Base-by-base conservation (phyloP, 306 rosid genomes). In the Fragaria nilgerrensis region DNA sequence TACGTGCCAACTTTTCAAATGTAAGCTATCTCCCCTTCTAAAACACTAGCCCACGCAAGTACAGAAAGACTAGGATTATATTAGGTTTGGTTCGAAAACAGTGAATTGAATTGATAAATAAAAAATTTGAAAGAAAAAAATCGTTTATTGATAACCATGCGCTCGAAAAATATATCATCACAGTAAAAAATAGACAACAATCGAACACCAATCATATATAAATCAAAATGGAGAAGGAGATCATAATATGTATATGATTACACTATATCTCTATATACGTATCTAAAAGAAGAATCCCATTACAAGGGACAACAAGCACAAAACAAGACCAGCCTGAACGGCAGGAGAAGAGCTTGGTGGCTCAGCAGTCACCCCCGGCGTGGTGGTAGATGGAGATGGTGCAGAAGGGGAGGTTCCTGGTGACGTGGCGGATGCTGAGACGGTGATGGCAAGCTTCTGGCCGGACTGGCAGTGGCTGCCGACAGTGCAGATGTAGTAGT, bases 391-490 rank as follows among this genome's bases (percentile, higher is more conserved):
- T 50, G 20, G 52, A 44, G 48, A 11, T 5, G 70, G 75, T 41
- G 58, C 9, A 3, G 70, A 5, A 20, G 79, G 65, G 7, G 74
- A 9, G 27, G 49, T 5, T 7, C 25, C 12, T 0, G 79, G 49
- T n/a, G 80, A 34, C 1, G 68, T 43, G 29, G 74, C 5, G 29
- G 82, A 72, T 12, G 80, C 29, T 1, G 39, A 39, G 80, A 77
- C 78, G 6, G 68, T 73, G 50, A 85, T 41, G 32, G 80, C 56
- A 12, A 79, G 47, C 79, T 82, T 84, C 78, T 80, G 84, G 65
- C 79, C 82, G 14, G 14, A n/a, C 11, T 22, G 62, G 73, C 87
- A 80, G 65, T 84, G 87, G 3, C 0, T 0, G 70, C 84, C 75
- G 4, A 56, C 0, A 7, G 83, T 70, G 80, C 87, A 68, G 11